Evolutionary conservation across 345 rosid species (phyloP).

Genomic region (Populus tremula): DNA sequence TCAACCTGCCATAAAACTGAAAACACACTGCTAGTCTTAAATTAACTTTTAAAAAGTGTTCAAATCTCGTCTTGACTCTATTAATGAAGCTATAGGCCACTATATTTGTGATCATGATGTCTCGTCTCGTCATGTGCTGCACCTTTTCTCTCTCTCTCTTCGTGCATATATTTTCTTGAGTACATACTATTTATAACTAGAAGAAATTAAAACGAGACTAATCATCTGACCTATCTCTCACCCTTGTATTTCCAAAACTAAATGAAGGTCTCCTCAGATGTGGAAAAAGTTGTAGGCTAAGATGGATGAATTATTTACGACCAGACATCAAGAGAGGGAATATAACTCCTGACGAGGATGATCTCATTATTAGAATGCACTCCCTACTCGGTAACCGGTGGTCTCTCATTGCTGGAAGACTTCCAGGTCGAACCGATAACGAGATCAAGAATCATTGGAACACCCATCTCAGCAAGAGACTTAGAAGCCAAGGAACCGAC

Average conservation of each 20-base stretch:
- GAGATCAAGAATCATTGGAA: constrained; percentile 72
- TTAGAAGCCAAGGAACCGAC: constrained; percentile 31
- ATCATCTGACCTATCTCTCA: not conserved
- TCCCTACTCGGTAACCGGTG: constrained; percentile 59
- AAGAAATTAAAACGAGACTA: not conserved
- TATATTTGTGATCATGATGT: not conserved
- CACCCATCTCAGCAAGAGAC: constrained; percentile 48
- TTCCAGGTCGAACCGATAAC: constrained; percentile 72
- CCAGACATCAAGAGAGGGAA: constrained; percentile 67
- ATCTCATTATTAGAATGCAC: constrained; percentile 54
- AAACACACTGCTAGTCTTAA: not conserved
- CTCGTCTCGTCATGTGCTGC: not conserved
- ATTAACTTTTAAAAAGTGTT: not conserved
- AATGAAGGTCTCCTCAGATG: constrained; percentile 52
- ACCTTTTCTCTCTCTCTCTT: not conserved
- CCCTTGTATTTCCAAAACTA: not conserved
- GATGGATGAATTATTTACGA: constrained; percentile 69
- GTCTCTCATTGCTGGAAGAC: constrained; percentile 62
- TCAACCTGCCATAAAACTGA: too few species aligned
- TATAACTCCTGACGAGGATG: constrained; percentile 53
- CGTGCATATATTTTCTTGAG: not conserved
- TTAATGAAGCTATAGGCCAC: not conserved
- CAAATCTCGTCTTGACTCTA: not conserved
- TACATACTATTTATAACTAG: not conserved
- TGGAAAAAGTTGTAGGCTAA: constrained; percentile 63